These are phyloP conservation scores for Cicer cuneatum DNA, from an alignment of 306 rosid species.

Conservation along the genomic window DNA sequence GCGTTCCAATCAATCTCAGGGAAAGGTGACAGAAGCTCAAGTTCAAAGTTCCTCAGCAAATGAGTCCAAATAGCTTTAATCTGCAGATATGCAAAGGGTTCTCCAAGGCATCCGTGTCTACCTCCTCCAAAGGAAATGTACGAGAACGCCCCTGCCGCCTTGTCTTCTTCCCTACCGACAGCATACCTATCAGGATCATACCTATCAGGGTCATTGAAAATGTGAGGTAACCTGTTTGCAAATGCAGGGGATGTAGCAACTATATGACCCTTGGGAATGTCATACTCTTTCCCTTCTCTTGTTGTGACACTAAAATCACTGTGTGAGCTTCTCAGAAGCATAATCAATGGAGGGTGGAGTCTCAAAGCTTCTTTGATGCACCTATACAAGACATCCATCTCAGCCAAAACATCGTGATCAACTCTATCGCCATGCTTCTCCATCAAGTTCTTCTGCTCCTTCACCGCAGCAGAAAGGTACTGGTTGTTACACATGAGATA, in stretches of 20 bases:
- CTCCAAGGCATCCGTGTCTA: slow-evolving; percentile 97
- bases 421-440: slow-evolving; percentile 74
- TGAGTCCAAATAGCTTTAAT: slow-evolving; percentile 96
- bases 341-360: slow-evolving; percentile 92
- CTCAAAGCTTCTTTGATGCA: slow-evolving; percentile 95
- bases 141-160: slow-evolving; percentile 86
- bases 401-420: slow-evolving; percentile 91
- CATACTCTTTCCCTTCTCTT: slow-evolving; percentile 77
- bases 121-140: slow-evolving; percentile 97
- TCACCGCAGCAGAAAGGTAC: slow-evolving; percentile 71
- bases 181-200: slow-evolving; percentile 83
- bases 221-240: slow-evolving; percentile 82
- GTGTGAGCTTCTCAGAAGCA: slow-evolving; percentile 90
- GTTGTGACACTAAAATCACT: slow-evolving; percentile 78
- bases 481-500: slow-evolving; percentile 73
- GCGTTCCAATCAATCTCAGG: slow-evolving; percentile 99
- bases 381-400: slow-evolving; percentile 88
- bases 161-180: slow-evolving; percentile 89
- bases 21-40: slow-evolving; percentile 85
- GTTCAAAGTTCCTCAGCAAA: slow-evolving; percentile 90
- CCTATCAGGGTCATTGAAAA: slow-evolving; percentile 76
- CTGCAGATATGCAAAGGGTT: slow-evolving; percentile 95
- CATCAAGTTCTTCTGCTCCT: slow-evolving; percentile 78
- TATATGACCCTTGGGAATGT: slow-evolving; percentile 93
- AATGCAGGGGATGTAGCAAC: slow-evolving; percentile 95